These are phyloP conservation scores for Umbilicus rupestris DNA, from an alignment of 164 flowering plant genomes.

Conservation along the genomic window DNA sequence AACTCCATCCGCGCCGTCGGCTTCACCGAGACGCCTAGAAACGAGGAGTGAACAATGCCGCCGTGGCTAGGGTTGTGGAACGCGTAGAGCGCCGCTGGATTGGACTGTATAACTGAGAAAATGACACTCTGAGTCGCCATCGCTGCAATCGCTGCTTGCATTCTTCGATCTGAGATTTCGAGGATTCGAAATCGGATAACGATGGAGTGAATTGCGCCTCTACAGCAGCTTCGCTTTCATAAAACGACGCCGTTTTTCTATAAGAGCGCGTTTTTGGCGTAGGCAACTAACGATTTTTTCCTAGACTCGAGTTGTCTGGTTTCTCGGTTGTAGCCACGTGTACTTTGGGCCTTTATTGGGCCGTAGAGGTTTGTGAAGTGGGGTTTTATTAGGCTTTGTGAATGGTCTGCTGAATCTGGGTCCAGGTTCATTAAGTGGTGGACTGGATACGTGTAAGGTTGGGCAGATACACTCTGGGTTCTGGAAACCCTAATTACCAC, in stretches of 20 bases:
- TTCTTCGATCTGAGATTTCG: conserved; percentile 1
- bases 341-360: neutral
- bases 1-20: conserved; percentile 18
- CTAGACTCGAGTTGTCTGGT: neutral
- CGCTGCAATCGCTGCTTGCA: conserved; percentile 31
- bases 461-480: no score
- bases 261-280: neutral
- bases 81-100: conserved; percentile 13
- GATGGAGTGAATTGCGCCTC: neutral
- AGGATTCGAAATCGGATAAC: neutral
- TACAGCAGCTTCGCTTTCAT: neutral
- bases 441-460: no score
- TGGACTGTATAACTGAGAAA: conserved; percentile 22
- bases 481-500: neutral
- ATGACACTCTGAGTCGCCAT: conserved; percentile 45
- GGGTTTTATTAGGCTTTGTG: neutral
- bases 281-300: neutral
- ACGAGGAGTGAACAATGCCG: conserved; percentile 25
- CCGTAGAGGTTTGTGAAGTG: neutral
- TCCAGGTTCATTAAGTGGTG: neutral
- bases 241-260: neutral
- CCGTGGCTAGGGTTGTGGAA: conserved; percentile 13
- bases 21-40: conserved; percentile 33
- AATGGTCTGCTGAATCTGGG: neutral
- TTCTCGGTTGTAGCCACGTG: neutral